Conservation (phyloP, 805 yeast species). For the Ascoidea rubescens region DNA sequence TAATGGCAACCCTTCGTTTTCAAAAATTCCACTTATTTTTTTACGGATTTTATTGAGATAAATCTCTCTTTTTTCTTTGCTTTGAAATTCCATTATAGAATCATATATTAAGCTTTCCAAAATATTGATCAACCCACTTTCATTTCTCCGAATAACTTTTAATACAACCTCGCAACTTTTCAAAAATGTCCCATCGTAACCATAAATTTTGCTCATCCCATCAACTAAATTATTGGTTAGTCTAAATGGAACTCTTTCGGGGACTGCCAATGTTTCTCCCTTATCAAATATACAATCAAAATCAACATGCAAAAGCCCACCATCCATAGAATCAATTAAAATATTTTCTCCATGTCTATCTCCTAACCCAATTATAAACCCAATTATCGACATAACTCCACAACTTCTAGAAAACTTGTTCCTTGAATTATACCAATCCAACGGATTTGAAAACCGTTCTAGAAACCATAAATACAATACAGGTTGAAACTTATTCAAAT, state of each 20-base stretch:
- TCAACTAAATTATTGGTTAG: slow-evolving; percentile 79
- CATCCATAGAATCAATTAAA: slow-evolving; percentile 55
- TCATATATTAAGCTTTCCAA: slow-evolving; percentile 89
- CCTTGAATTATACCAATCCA: slow-evolving; percentile 73
- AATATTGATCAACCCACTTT: slow-evolving; percentile 75
- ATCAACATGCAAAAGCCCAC: slow-evolving; percentile 84
- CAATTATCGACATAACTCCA: slow-evolving; percentile 97
- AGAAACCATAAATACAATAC: slow-evolving; percentile 80
- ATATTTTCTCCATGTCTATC: slow-evolving; percentile 95
- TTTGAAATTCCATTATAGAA: slow-evolving; percentile 68
- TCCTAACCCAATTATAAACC: slow-evolving; percentile 86
- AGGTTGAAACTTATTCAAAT: slow-evolving; percentile 34
- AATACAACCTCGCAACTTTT: slow-evolving; percentile 77
- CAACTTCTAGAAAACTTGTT: slow-evolving; percentile 61
- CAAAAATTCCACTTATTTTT: slow-evolving; percentile 73
- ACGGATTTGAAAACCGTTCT: slow-evolving; percentile 81
- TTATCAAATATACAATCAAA: slow-evolving; percentile 94
- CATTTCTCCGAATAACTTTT: slow-evolving; percentile 57
- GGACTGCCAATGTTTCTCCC: slow-evolving; percentile 54
- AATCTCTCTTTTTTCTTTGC: slow-evolving; percentile 32
- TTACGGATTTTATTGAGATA: slow-evolving; percentile 62
- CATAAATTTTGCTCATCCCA: slow-evolving; percentile 71
- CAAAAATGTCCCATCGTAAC: slow-evolving; percentile 83
- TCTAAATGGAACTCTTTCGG: slow-evolving; percentile 92
- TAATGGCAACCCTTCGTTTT: slow-evolving; percentile 72